A percentile compares a stretch with the other conserved stretches of the same genome.
phyloP scores from a whole-genome alignment of 2,329 filamentous ascomycete species.

The Alternaria ventricosa region DNA sequence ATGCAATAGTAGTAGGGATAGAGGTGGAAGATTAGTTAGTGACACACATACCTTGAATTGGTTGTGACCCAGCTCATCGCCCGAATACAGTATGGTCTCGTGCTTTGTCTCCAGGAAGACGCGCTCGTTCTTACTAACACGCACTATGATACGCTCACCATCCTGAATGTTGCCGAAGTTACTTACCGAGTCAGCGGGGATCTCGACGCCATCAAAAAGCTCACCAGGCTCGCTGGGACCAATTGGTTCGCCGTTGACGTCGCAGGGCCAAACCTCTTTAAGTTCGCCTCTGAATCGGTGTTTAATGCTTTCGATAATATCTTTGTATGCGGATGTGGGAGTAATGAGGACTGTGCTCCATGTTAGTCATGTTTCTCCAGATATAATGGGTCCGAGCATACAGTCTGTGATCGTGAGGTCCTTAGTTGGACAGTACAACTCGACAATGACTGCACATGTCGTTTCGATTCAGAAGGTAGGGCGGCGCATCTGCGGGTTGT shows the following conservation, averaged over 20 bases:
- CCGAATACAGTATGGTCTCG: not conserved
- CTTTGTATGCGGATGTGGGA: not conserved
- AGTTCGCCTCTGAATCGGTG: not conserved
- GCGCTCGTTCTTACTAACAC: not conserved
- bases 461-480: too few species aligned
- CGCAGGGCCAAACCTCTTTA: not conserved
- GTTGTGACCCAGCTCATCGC: not conserved
- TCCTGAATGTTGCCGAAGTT: not conserved
- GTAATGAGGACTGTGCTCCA: not conserved
- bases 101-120: not conserved
- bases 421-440: not conserved
- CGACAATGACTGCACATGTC: not conserved
- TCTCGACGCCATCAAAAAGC: not conserved
- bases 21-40: not conserved
- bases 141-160: not conserved
- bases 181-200: not conserved
- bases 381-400: not conserved
- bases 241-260: not conserved
- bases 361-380: not conserved
- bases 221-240: not conserved
- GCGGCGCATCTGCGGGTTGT: too few species aligned
- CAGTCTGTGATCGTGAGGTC: not conserved
- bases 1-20: not conserved
- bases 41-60: not conserved
- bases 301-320: not conserved